Base-by-base conservation (phyloP, 768 basidiomycete genomes). In the Trametes cubensis region DNA sequence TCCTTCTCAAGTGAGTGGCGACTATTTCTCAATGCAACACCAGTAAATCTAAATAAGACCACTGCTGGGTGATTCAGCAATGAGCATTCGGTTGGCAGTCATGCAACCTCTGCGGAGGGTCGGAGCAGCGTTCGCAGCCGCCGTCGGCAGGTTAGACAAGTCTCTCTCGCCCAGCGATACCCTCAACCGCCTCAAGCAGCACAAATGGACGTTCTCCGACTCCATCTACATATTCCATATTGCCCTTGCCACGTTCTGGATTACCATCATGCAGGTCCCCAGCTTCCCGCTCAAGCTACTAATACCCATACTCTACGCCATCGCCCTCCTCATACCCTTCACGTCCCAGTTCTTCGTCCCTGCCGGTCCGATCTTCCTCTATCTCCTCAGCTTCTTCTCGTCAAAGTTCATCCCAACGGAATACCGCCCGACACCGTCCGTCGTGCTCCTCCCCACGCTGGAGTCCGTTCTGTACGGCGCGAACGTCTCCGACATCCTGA, bases 401-500 rank as follows among this genome's bases (percentile, higher is more conserved):
- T 91, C 91, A 21, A 83, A 89, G 17, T 98, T 91, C 77, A 92
- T 98, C 57, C 92, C 95, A 0, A 78, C 81, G 7, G 65, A 75
- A 17, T 86, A 83, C 74, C 83, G 97, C 2, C 97, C 97, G 0
- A 76, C 81, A 25, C 92, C 98, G 26, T 94, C 91, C 58, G 96
- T 99, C 65, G 88, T 92, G 38, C 81, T 98, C 11, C 87, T 99
- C 6, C 96, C 97, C 0, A 96, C 96, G 0, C 85, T 98, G 55
- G 97, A 99, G 72, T 86, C 90, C 20, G 94, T 97, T 28, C 81
- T 98, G 4, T 98, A 97, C 73, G 97, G 97, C 2, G 96, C 95
- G 58, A 98, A 98, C 76, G 94, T 98, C 60, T 96, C 94, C 39
- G 95, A 98, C 76, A 89, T 98, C 73, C 87, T 98, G 62, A 98